Evolutionary conservation across 2,329 filamentous ascomycete species (phyloP).

Genomic region (Clarireedia paspali): DNA sequence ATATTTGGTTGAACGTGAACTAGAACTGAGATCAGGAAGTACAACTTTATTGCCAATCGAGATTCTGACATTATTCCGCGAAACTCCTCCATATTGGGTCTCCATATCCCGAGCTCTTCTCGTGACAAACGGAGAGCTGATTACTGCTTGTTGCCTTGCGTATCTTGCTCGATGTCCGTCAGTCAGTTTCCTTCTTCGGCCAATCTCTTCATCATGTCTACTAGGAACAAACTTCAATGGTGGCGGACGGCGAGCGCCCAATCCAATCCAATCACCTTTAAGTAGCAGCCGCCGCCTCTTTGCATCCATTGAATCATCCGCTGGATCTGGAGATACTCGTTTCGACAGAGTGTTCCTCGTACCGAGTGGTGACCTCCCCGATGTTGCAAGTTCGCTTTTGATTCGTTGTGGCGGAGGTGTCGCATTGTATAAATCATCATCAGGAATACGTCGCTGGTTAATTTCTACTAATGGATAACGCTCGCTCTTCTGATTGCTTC

Average conservation of each 20-base stretch:
- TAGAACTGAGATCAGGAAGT: conserved; percentile 22
- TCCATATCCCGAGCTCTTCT: background rate
- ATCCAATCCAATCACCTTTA: conserved; percentile 27
- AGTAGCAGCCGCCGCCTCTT: conserved; percentile 24
- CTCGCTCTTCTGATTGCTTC: background rate
- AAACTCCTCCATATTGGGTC: background rate
- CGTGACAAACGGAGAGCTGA: conserved; percentile 15
- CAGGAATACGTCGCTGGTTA: background rate
- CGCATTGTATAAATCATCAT: conserved; percentile 21
- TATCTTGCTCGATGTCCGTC: conserved; percentile 21
- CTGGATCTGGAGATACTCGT: conserved; percentile 2
- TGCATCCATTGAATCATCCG: conserved; percentile 15
- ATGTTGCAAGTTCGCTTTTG: conserved; percentile 12
- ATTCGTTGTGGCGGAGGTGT: conserved; percentile 15
- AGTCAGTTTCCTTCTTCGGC: conserved; percentile 21
- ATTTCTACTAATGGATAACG: background rate
- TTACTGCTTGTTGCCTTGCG: conserved; percentile 11
- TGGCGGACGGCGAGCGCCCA: conserved; percentile 20
- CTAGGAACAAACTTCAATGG: conserved; percentile 17
- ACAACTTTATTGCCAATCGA: conserved; percentile 23
- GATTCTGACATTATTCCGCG: conserved; percentile 23
- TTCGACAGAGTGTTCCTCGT: background rate
- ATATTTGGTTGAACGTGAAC: conserved; percentile 12
- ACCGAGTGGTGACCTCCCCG: background rate
- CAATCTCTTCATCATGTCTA: conserved; percentile 20